Percentiles rank a stretch among this genome's conserved stretches.
phyloP scores from a whole-genome alignment of 176 grass and related monocot species.

The Calamus simplicifolius region DNA sequence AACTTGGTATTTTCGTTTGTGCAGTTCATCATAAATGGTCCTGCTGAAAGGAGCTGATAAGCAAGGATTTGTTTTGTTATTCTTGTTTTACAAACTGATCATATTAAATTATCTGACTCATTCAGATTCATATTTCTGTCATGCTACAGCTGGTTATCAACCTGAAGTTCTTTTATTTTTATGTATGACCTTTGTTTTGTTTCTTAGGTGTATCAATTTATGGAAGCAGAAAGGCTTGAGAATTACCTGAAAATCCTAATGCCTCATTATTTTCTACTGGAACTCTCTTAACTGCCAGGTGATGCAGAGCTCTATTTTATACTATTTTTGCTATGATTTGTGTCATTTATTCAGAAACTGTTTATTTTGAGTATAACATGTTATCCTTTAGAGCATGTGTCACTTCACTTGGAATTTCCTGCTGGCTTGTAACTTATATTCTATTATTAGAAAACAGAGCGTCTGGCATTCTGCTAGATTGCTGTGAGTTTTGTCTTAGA shows the following conservation, averaged over 20 bases:
- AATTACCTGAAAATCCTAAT: conserved; percentile 67
- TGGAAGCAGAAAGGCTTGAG: conserved; percentile 60
- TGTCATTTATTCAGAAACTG: no score
- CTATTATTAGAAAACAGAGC: no score
- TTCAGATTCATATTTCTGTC: no score
- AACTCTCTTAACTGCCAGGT: conserved; percentile 85
- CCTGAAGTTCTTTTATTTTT: not conserved
- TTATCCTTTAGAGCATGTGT: no score
- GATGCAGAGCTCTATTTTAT: not conserved
- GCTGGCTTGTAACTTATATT: no score
- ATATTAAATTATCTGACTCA: no score
- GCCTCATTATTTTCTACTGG: conserved; percentile 88
- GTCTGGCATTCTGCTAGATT: no score
- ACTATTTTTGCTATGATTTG: no score
- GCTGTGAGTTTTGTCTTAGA: no score
- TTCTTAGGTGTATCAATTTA: conserved; percentile 81
- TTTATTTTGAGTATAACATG: no score
- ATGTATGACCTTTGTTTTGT: not conserved
- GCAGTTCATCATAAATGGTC: conserved; percentile 80
- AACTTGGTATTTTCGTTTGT: conserved; percentile 10
- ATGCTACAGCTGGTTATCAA: no score
- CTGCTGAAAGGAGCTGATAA: conserved; percentile 88
- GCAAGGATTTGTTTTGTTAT: conserved; percentile 75
- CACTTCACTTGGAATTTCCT: no score
- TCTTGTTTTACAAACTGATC: conserved; percentile 2